Conservation (phyloP, 2,329 filamentous ascomycete species). For the Pseudocercospora vitis region DNA sequence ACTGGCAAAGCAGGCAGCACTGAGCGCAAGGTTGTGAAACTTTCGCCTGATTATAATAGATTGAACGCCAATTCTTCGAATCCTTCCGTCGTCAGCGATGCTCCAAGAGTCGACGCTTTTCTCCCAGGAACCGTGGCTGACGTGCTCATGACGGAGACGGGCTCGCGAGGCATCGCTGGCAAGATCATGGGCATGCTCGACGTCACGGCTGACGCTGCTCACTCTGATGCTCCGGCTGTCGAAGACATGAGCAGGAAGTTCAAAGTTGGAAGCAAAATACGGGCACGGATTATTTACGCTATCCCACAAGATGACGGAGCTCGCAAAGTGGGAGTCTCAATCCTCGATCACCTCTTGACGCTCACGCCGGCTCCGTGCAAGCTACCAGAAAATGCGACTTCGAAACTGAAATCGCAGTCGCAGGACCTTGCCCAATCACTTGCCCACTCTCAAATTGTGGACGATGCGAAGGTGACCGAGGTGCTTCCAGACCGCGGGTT, state of each 20-base stretch:
- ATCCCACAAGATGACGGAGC: constrained; percentile 71
- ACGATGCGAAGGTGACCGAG: constrained; percentile 74
- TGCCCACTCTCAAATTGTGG: constrained; percentile 71
- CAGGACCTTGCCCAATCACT: constrained; percentile 51
- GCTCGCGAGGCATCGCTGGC: constrained; percentile 72
- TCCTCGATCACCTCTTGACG: constrained; percentile 78
- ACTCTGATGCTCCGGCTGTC: constrained; percentile 71
- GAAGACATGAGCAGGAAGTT: constrained; percentile 74
- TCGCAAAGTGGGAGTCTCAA: constrained; percentile 81
- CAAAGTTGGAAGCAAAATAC: constrained; percentile 80
- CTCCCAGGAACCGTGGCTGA: constrained; percentile 90
- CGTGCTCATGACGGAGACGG: constrained; percentile 75
- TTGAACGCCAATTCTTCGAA: constrained; percentile 25
- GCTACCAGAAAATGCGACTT: constrained; percentile 38
- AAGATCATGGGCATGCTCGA: constrained; percentile 92
- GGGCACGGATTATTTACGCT: constrained; percentile 82
- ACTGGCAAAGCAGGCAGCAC: constrained; percentile 67
- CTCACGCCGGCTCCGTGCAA: constrained; percentile 50
- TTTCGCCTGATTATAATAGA: constrained; percentile 68
- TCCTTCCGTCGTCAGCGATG: constrained; percentile 59
- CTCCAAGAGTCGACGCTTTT: constrained; percentile 85
- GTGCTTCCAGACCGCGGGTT: constrained; percentile 80
- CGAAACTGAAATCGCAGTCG: constrained; percentile 31
- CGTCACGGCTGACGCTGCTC: constrained; percentile 84
- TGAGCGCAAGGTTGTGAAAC: constrained; percentile 75